A percentile compares a stretch with the other conserved stretches of the same genome.
These are phyloP conservation scores for Gaultheria prostrata DNA, from an alignment of 148 eudicot species.

Conservation along the genomic window DNA sequence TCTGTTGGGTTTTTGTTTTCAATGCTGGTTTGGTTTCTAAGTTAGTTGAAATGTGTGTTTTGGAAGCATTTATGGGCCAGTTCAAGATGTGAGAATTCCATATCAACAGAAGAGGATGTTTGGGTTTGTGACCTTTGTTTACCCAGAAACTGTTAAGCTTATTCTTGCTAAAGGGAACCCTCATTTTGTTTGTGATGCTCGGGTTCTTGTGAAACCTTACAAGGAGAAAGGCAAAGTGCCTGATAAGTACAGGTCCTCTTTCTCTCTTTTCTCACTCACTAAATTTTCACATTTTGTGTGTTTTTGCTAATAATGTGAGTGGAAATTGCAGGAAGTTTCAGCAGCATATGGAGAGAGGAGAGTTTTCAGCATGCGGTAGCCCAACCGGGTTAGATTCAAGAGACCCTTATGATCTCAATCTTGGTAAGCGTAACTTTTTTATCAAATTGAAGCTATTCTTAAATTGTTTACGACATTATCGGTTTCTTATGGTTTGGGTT, in stretches of 20 bases:
- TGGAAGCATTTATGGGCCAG: slow-evolving; percentile 75
- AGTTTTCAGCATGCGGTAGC: slow-evolving; percentile 59
- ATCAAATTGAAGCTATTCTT: background rate
- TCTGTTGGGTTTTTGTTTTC: no score
- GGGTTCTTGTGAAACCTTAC: slow-evolving; percentile 92
- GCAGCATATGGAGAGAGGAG: slow-evolving; percentile 68
- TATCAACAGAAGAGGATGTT: slow-evolving; percentile 97
- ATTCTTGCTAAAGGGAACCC: slow-evolving; percentile 93
- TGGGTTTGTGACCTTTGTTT: slow-evolving; percentile 86
- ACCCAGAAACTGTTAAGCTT: slow-evolving; percentile 78
- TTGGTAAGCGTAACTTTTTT: slow-evolving; percentile 43
- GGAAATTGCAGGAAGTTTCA: slow-evolving; percentile 54
- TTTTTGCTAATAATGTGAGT: background rate
- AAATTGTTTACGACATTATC: background rate
- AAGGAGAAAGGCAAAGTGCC: slow-evolving; percentile 90
- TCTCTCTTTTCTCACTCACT: background rate
- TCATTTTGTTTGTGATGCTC: slow-evolving; percentile 86
- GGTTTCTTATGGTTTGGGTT: background rate
- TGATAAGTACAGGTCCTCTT: slow-evolving; percentile 54
- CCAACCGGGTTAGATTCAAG: slow-evolving; percentile 74
- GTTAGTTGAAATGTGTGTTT: background rate
- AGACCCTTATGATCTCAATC: slow-evolving; percentile 71
- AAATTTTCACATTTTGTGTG: background rate
- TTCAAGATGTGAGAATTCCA: slow-evolving; percentile 96
- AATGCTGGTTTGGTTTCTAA: background rate